Evolutionary conservation across 106 monocot genomes (phyloP), one percentile per base, ranked within the genome.

Genomic region (Dendrobium catenatum): DNA sequence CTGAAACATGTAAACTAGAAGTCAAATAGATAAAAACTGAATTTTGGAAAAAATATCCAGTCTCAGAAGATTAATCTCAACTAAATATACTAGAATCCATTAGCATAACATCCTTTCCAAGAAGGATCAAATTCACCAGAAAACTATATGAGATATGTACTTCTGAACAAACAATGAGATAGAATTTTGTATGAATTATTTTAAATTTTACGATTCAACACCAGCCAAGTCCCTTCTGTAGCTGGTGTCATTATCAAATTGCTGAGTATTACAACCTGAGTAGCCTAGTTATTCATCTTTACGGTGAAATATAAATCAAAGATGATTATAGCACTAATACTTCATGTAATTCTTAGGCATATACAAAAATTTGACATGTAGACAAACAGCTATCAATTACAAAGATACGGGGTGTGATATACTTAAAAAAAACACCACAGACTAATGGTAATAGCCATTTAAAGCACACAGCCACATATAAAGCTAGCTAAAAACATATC

Each of bases 101-200:
- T 33, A 33, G 33, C 13, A 70, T 70, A 33, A 33, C 2, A 13
- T 33, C 26, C n/a, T 64, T 3, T 70, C 4, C 70, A 37, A 37
- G 24, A 70, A 33, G 70, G 2, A 68, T 37, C 15, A 37, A 37
- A 33, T 37, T 33, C 70, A 70, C 37, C 31, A 70, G 7, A 70
- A 68, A 70, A 22, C 17, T 13, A 37, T 9, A 70, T 5, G 70
- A 15, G n/a, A 33, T 70, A 70, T 24, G 33, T 70, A 37, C 37
- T 70, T 70, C 33, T 70, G 37, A 33, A 70, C 33, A 70, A 70
- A 29, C 29, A 70, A 70, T 70, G 70, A 70, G 20, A 70, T 37
- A 70, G 3, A 61, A 61, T n/a, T 61, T 19, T 3, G 20, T 22
- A 61, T 61, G 22, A 61, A 70, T 70, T 70, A 15, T 37, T 70